These are phyloP conservation scores for Monoraphidium neglectum DNA, from an alignment of 139 green algal species.

Conservation along the genomic window DNA sequence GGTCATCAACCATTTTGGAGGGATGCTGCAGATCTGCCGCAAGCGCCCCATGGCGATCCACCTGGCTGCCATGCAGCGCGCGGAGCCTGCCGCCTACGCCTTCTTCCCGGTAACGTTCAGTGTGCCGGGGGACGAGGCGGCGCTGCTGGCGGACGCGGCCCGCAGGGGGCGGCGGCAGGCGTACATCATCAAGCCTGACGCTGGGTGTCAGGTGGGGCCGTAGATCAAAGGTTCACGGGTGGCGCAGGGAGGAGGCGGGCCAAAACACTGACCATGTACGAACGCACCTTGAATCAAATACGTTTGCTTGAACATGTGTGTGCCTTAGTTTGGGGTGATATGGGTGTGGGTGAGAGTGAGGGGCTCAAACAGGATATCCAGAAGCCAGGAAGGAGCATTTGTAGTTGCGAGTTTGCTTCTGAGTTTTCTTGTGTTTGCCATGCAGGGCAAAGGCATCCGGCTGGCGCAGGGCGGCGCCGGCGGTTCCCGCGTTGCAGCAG, in stretches of 20 bases:
- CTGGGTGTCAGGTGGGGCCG: conserved; percentile 60
- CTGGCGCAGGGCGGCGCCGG: conserved; percentile 57
- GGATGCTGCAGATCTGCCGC: conserved; percentile 64
- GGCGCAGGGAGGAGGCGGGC: not conserved
- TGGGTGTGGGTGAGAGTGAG: not conserved
- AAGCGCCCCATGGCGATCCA: conserved; percentile 46
- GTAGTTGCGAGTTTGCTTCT: not conserved
- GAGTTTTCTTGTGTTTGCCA: not conserved
- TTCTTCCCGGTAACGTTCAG: too few relatives aligned
- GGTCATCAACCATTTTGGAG: conserved; percentile 62
- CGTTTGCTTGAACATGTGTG: too few relatives aligned
- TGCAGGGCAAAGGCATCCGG: conserved; percentile 74
- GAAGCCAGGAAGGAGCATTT: not conserved
- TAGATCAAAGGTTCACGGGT: not conserved
- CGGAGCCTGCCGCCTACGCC: too few relatives aligned
- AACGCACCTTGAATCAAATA: too few relatives aligned
- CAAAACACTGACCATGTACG: not conserved
- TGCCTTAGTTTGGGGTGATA: not conserved
- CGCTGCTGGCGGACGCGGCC: conserved; percentile 52
- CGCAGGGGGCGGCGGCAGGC: conserved; percentile 53
- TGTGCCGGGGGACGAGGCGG: conserved; percentile 35
- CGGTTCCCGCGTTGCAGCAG: not conserved
- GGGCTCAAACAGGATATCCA: not conserved
- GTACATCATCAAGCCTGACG: conserved; percentile 88
- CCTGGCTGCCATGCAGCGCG: conserved; percentile 39